phyloP scores from a whole-genome alignment of 371 early-diverging fungal genomes.

The Thermomucor indicae-seudaticae region DNA sequence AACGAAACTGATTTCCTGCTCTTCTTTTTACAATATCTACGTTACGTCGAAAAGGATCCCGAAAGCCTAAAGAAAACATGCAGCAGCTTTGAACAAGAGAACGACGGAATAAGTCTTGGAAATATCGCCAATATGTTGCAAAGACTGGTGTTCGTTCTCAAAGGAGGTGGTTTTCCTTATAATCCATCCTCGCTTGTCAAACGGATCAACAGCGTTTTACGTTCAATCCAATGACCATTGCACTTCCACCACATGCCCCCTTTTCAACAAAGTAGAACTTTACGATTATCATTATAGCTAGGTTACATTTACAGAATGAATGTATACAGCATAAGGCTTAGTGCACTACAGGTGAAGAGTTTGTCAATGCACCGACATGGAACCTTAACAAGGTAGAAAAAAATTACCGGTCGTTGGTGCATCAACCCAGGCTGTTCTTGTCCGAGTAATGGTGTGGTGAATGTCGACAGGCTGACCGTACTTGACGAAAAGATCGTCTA shows the following conservation, averaged over 20 bases:
- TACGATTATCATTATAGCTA: too few relatives aligned
- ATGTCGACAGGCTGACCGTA: constrained; percentile 4
- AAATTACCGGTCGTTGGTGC: too few relatives aligned
- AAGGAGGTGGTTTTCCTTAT: constrained; percentile 14
- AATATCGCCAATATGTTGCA: constrained; percentile 1
- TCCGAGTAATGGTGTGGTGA: background rate
- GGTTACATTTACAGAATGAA: too few relatives aligned
- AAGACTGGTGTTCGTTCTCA: background rate
- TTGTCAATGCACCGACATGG: too few relatives aligned
- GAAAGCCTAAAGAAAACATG: background rate
- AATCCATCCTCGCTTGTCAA: constrained; percentile 11
- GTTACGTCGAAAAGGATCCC: constrained; percentile 6
- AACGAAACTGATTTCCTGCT: constrained; percentile 14
- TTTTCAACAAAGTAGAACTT: too few relatives aligned
- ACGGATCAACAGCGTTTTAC: constrained; percentile 1
- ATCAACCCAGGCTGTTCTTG: constrained; percentile 5
- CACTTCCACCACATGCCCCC: too few relatives aligned
- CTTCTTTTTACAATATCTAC: constrained; percentile 13
- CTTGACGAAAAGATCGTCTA: too few relatives aligned
- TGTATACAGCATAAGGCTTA: too few relatives aligned
- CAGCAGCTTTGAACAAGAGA: background rate
- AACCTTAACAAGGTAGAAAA: too few relatives aligned
- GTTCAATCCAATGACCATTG: background rate
- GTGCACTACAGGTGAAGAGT: too few relatives aligned
- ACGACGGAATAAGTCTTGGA: background rate